A percentile compares a stretch with the other conserved stretches of the same genome.
Conservation (phyloP, 805 yeast genomes). For the Ogataea dorogensis region DNA sequence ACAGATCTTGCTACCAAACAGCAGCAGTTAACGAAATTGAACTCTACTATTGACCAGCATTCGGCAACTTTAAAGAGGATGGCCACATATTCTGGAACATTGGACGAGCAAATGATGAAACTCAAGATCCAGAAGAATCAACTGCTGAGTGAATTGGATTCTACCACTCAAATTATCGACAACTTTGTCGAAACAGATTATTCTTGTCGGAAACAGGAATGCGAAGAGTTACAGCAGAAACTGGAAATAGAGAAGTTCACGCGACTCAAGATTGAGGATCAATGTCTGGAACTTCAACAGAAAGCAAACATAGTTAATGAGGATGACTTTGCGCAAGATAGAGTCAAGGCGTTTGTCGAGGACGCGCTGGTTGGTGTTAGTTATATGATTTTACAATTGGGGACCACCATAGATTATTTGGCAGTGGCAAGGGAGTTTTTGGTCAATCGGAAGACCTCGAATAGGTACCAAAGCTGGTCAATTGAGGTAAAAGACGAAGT, state of each 20-base stretch:
- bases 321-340: constrained; percentile 1
- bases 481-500: constrained; percentile 2
- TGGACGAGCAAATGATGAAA: constrained; percentile 16
- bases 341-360: constrained; percentile 15
- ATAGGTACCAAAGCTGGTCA: constrained; percentile 5
- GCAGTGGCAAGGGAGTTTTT: constrained; percentile 5
- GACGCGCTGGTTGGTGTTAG: constrained; percentile 14
- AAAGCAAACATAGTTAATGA: constrained; percentile 17
- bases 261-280: constrained; percentile 25
- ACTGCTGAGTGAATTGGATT: constrained; percentile 9
- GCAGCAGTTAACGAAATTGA: constrained; percentile 1
- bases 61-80: constrained; percentile 2
- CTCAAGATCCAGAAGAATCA: constrained; percentile 14
- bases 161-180: constrained; percentile 6
- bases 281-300: constrained; percentile 21
- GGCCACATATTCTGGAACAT: constrained; percentile 12
- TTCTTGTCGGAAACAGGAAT: background rate
- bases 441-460: background rate
- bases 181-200: constrained; percentile 11
- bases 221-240: constrained; percentile 4
- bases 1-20: background rate
- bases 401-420: background rate
- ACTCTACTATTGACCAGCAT: constrained; percentile 5
- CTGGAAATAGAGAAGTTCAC: constrained; percentile 18
- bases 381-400: constrained; percentile 7